Evolutionary conservation across 495 filamentous ascomycete species (phyloP).

Genomic region (Penicillium silybi): DNA sequence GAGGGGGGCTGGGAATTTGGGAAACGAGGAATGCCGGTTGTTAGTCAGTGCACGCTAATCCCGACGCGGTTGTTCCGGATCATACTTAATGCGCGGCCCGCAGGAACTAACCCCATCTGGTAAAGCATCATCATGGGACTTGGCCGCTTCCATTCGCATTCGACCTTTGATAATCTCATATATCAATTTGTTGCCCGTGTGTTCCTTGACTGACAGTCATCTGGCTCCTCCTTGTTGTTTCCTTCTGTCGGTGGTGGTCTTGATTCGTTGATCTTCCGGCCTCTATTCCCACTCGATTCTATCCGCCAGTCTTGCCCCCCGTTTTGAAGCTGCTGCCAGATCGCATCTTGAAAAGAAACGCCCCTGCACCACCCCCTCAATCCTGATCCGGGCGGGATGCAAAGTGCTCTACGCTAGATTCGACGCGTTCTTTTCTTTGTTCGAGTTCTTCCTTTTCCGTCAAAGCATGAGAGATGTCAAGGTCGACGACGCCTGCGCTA

Average conservation of each 20-base stretch:
- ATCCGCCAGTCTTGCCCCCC: conserved; percentile 15
- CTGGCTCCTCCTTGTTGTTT: not conserved
- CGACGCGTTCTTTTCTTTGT: conserved; percentile 10
- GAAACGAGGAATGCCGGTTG: conserved; percentile 7
- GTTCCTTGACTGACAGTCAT: not conserved
- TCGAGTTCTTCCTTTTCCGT: conserved; percentile 9
- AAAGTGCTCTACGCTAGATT: conserved; percentile 19
- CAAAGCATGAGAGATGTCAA: conserved; percentile 58
- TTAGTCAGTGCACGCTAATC: conserved; percentile 15
- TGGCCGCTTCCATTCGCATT: conserved; percentile 18
- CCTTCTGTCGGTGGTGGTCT: not conserved
- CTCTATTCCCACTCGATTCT: conserved; percentile 3
- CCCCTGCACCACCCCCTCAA: conserved; percentile 10
- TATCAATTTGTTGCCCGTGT: conserved; percentile 2
- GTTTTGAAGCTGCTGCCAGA: conserved; percentile 28
- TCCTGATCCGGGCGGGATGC: conserved; percentile 31
- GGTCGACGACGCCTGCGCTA: conserved; percentile 53
- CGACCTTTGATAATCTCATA: conserved; percentile 7
- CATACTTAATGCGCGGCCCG: conserved; percentile 13
- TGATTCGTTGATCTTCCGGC: not conserved
- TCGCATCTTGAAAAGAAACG: conserved; percentile 28
- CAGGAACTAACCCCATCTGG: conserved; percentile 19
- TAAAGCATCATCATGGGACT: conserved; percentile 34
- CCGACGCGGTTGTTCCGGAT: conserved; percentile 12
- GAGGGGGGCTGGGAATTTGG: conserved; percentile 33